Conservation (phyloP, 306 rosid species). For the Sicyos edulis region DNA sequence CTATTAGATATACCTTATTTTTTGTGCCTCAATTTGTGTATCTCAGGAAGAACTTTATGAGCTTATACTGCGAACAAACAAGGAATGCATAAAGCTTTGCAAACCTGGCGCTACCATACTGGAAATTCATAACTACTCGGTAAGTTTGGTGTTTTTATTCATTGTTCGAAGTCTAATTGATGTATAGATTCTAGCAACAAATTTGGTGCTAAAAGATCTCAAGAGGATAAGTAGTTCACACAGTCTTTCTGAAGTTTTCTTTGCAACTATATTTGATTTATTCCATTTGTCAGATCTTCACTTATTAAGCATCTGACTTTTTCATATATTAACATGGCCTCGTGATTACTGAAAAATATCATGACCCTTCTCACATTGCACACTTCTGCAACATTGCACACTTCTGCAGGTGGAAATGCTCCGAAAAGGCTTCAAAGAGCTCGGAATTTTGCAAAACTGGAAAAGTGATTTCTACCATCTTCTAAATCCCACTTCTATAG, state of each 20-base stretch:
- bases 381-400: constrained; percentile 41
- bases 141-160: constrained; percentile 13
- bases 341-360: constrained; percentile 12
- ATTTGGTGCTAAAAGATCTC: background rate
- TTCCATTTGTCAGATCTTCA: constrained; percentile 9
- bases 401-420: constrained; percentile 82
- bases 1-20: background rate
- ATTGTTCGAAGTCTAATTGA: background rate
- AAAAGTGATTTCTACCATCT: constrained; percentile 56
- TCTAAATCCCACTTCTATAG: constrained; percentile 94
- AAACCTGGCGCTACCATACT: constrained; percentile 72
- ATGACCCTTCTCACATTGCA: constrained; percentile 20
- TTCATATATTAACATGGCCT: background rate
- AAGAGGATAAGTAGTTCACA: background rate
- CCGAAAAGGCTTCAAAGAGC: constrained; percentile 67
- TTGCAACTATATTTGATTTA: background rate
- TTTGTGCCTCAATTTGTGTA: background rate
- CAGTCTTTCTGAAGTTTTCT: background rate
- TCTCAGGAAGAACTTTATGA: constrained; percentile 86
- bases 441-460: constrained; percentile 56
- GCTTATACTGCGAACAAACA: constrained; percentile 70
- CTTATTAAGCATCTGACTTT: constrained; percentile 2
- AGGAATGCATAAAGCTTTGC: constrained; percentile 77
- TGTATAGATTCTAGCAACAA: no score
- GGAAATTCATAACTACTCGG: constrained; percentile 77